Base-by-base conservation (phyloP, 352 stramenopile genomes). In the Pythium phragmitis region DNA sequence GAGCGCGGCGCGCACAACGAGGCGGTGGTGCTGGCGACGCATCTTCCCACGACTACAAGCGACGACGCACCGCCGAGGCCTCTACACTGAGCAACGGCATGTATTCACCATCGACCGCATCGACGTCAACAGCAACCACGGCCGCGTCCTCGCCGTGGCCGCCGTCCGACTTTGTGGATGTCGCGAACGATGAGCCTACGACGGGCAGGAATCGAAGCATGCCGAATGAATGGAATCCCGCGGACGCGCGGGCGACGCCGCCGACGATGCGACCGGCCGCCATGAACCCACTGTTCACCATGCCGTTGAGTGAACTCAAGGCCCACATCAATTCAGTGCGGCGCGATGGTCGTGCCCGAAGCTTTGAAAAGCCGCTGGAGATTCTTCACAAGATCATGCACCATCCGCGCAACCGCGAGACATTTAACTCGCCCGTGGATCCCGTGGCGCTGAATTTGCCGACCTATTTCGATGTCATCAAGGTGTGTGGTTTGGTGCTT, bases 381-480 rank as follows among this genome's bases (percentile, higher is more conserved):
- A 80, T 92, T 49, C 67, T 96, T 52, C 61, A 72, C 23, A 88
- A 89, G 60, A 74, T 96, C 34, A 92, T 96, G 79, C 68, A 54
- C 2, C 75, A 94, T 57, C 70, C 85, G 37, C 71, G 85, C 9
- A 96, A 96, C 69, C 75, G 75, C 17, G 81, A 79, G 19, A 70
- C 89, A 11, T 96, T 92, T 62, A 96, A 94, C 51, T 66, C 56
- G 2, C 85, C 87, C 9, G 87, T 95, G 36, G 83, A 95, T 56
- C 81, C 81, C 4, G 65, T 92, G 7, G 77, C 78, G 45, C 59
- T 92, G 41, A 70, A 89, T 8, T 52, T 96, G 50, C 80, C 83
- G 13, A 91, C 82, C 9, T 96, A 96, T 54, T 75, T 70, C 11
- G 68, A 70, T 2, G 75, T 96, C 39, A 73, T 95, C 58, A 74